Evolutionary conservation across 225 moss, liverwort and hornwort species (phyloP).

Genomic region (Bryoerythrophyllum caledonicum): DNA sequence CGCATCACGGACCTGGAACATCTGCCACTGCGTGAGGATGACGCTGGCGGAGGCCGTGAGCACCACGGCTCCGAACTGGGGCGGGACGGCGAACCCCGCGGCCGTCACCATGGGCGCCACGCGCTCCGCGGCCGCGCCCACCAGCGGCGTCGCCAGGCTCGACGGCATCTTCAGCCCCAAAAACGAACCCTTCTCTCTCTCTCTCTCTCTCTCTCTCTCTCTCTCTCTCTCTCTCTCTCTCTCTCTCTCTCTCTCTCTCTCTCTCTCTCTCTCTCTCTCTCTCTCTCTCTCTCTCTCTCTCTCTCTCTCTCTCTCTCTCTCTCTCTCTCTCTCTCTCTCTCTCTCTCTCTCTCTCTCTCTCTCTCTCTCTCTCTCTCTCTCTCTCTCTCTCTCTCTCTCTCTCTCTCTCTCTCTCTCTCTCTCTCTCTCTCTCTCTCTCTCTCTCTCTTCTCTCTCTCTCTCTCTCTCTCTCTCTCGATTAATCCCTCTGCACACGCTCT

Average conservation of each 20-base stretch:
- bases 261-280: neutral
- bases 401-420: neutral
- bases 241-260: neutral
- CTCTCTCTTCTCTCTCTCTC: too few relatives aligned
- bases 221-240: neutral
- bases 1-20: constrained; percentile 52
- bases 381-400: neutral
- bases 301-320: too few relatives aligned
- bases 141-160: constrained; percentile 9
- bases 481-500: too few relatives aligned
- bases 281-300: neutral
- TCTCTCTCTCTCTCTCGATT: neutral
- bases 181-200: constrained; percentile 24
- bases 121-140: neutral
- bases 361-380: neutral
- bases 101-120: constrained; percentile 33
- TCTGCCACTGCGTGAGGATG: constrained; percentile 79
- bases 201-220: too few relatives aligned
- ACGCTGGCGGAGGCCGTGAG: constrained; percentile 68
- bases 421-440: neutral
- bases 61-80: constrained; percentile 68
- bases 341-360: too few relatives aligned
- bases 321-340: neutral
- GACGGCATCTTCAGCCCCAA: constrained; percentile 33
- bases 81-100: constrained; percentile 46